Percentiles rank a stretch among this genome's conserved stretches.
Conservation (phyloP, 202 grass and related monocot genomes). For the Saccharum hybrid region DNA sequence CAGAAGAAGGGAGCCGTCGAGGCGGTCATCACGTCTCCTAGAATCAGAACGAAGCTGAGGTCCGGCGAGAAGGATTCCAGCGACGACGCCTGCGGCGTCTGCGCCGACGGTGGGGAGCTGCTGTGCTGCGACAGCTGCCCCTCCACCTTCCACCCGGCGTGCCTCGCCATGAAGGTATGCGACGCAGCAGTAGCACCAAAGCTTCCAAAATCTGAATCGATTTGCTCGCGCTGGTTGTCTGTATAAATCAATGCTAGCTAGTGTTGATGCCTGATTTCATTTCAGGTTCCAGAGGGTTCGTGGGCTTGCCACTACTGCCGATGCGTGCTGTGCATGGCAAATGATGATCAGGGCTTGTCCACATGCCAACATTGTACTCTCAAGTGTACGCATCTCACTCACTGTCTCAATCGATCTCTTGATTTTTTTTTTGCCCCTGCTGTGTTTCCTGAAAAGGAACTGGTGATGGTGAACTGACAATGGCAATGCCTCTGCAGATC, state of each 20-base stretch:
- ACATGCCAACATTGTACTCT: conserved; percentile 51
- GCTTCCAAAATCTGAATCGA: not conserved
- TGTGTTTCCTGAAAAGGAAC: conserved; percentile 15
- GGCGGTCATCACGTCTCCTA: not conserved
- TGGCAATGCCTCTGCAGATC: conserved; percentile 36
- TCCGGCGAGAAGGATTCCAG: conserved; percentile 42
- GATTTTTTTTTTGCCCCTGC: not conserved
- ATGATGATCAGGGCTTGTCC: conserved; percentile 22
- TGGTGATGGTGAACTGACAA: not conserved
- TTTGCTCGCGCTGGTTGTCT: not conserved
- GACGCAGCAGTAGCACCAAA: not conserved
- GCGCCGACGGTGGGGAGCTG: conserved; percentile 62
- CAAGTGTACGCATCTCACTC: conserved; percentile 32
- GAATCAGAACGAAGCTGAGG: not conserved
- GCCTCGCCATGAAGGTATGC: conserved; percentile 44
- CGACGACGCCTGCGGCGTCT: conserved; percentile 69
- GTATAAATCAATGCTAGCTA: not conserved
- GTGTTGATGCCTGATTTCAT: not conserved
- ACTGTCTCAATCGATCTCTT: not conserved
- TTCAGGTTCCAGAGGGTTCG: conserved; percentile 55
- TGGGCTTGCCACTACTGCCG: conserved; percentile 70
- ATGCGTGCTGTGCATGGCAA: conserved; percentile 48
- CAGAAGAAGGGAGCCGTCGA: not conserved
- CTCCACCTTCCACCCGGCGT: conserved; percentile 64
- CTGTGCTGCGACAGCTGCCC: conserved; percentile 71